phyloP scores from a whole-genome alignment of 257 asterid genomes.

The Solanum pennellii region DNA sequence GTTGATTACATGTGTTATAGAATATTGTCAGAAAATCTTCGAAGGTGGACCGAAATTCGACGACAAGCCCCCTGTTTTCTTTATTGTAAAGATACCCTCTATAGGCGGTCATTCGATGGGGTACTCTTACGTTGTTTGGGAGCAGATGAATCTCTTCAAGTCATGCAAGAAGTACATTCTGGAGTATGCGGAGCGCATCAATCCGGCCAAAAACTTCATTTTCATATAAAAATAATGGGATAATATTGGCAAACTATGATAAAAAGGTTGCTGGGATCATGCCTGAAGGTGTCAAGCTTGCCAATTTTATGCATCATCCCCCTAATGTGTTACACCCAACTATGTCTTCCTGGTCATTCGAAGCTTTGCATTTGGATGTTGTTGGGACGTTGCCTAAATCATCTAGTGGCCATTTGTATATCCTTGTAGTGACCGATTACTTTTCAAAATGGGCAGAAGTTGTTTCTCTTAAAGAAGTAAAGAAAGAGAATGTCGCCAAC shows the following conservation, averaged over 20 bases:
- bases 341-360: fast-evolving
- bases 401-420: background rate
- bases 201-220: background rate
- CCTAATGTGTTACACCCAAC: background rate
- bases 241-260: background rate
- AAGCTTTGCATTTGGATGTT: no score
- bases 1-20: background rate
- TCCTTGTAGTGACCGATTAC: background rate
- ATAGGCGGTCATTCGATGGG: fast-evolving
- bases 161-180: background rate
- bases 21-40: no score
- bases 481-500: background rate
- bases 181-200: background rate
- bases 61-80: fast-evolving
- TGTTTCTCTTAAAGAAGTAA: no score
- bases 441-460: background rate
- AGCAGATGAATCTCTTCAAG: background rate
- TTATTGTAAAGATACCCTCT: background rate
- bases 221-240: background rate
- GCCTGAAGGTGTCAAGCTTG: background rate
- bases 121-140: background rate
- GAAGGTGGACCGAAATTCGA: fast-evolving
- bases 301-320: no score
- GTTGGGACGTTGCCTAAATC: background rate
- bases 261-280: background rate